Base-by-base conservation (phyloP, 2,329 filamentous ascomycete genomes). In the Phialemoniopsis sp. region DNA sequence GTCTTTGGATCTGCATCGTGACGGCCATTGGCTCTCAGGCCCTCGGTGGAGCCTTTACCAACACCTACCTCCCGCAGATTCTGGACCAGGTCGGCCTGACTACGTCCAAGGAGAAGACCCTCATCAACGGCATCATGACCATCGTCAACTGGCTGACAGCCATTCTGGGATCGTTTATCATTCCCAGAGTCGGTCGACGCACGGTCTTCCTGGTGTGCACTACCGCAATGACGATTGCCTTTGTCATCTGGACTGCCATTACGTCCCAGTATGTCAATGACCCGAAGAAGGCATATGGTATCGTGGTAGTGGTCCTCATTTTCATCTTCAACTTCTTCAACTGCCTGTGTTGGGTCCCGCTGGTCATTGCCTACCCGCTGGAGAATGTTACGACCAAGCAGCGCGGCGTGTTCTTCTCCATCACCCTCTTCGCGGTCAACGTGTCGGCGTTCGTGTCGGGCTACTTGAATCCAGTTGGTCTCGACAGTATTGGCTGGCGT, bases 361-460 rank as follows among this genome's bases (percentile, higher is more conserved):
- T 79, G 32, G 66, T 78, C 16, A 64, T 78, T 45, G 72, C 69
- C 39, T 80, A 74, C 51, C 57, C 67, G 30, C 64, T 73, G 42
- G 70, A 74, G 55, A 65, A 73, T 44, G 59, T 74, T 41, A 70
- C 70, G 6, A 73, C 72, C 60, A 66, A 65, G 52, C 63, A 73
- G 40, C 54, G 66, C 47, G 52, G 71, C 61, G 64, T 78, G 76
- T 56, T 74, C 57, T 48, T 74, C 38, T 73, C 73, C 70, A 58
- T 78, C 50, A 71, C 78, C 63, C 77, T 78, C 59, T 58, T 78
- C 48, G 68, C 64, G 41, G 65, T 80, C 37, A 73, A 79, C 58
- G 64, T n/a, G n/a, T n/a, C n/a, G n/a, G n/a, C n/a, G n/a, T n/a
- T n/a, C n/a, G n/a, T n/a, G 36, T 39, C 30, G 33, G 34, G 15